Evolutionary conservation across 23 red algal species (phyloP).

Genomic region (Pyropia yezoensis): DNA sequence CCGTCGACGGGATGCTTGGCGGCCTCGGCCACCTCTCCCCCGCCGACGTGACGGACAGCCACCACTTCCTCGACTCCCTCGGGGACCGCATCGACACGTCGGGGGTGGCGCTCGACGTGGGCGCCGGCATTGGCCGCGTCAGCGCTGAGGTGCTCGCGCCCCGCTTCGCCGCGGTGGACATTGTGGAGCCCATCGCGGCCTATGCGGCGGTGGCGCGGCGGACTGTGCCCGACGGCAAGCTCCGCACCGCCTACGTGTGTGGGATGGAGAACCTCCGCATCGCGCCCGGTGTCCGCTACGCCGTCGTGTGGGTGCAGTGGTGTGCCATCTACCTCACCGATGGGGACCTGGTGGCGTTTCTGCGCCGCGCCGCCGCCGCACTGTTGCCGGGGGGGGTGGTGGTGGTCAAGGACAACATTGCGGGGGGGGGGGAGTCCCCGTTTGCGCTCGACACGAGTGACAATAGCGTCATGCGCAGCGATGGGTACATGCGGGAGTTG

Average conservation of each 20-base stretch:
- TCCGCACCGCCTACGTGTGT: constrained; percentile 2
- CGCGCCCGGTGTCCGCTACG: constrained; percentile 1
- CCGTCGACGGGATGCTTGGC: constrained; percentile 69
- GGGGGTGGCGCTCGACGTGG: constrained; percentile 23
- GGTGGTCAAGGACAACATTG: constrained; percentile 50
- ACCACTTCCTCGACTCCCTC: constrained; percentile 26
- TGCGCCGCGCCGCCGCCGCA: constrained; percentile 2
- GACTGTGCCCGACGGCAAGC: neutral
- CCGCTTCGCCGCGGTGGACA: constrained; percentile 40
- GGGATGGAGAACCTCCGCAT: constrained; percentile 46
- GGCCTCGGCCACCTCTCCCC: constrained; percentile 29
- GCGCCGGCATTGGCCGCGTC: constrained; percentile 62
- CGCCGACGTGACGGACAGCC: constrained; percentile 14
- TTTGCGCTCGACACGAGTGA: constrained; percentile 62
- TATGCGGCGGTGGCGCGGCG: constrained; percentile 8
- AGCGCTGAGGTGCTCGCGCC: constrained; percentile 19
- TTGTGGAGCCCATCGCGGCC: constrained; percentile 35
- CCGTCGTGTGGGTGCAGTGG: constrained; percentile 63
- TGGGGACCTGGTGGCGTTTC: constrained; percentile 37
- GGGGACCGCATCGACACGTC: neutral
- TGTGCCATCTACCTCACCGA: constrained; percentile 70
- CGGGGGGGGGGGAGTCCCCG: neutral
- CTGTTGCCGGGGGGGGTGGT: constrained; percentile 20
- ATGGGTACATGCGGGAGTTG: constrained; percentile 26
- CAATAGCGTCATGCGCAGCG: constrained; percentile 47